phyloP scores from a whole-genome alignment of 1,139 yeast genomes.

The Sugiyamaella sp. region DNA sequence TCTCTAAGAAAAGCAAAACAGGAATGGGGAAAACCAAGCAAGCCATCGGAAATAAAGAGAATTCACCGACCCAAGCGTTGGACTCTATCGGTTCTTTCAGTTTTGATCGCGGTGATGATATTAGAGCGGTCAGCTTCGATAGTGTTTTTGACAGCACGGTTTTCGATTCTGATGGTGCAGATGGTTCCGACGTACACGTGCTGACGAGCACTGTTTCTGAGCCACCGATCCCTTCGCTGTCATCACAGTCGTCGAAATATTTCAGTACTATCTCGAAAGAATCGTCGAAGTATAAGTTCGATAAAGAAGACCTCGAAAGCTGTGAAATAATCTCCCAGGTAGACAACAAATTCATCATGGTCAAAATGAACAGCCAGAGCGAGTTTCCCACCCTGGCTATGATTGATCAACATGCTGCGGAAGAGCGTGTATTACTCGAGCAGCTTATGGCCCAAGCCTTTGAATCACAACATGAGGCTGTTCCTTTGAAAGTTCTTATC shows the following conservation, averaged over 20 bases:
- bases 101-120: too few relatives aligned
- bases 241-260: conserved; percentile 8
- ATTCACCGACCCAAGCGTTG: too few relatives aligned
- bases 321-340: conserved; percentile 50
- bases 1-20: background rate
- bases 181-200: background rate
- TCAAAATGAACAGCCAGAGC: conserved; percentile 33
- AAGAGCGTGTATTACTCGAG: conserved; percentile 68
- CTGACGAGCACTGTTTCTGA: background rate
- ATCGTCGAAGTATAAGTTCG: conserved; percentile 12
- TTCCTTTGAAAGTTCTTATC: conserved; percentile 27
- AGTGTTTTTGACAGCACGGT: too few relatives aligned
- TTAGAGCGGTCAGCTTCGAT: background rate
- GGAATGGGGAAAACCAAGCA: background rate
- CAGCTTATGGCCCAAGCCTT: conserved; percentile 43
- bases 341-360: conserved; percentile 60
- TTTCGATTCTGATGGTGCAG: too few relatives aligned
- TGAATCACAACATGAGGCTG: conserved; percentile 16
- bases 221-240: background rate
- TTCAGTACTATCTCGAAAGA: conserved; percentile 3
- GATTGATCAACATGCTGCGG: conserved; percentile 80
- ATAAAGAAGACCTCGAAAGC: conserved; percentile 13
- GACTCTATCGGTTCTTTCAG: background rate
- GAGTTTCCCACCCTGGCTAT: conserved; percentile 42
- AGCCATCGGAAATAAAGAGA: too few relatives aligned